These are phyloP conservation scores for Linnemannia exigua DNA, from an alignment of 192 early-diverging fungal species.

Conservation along the genomic window DNA sequence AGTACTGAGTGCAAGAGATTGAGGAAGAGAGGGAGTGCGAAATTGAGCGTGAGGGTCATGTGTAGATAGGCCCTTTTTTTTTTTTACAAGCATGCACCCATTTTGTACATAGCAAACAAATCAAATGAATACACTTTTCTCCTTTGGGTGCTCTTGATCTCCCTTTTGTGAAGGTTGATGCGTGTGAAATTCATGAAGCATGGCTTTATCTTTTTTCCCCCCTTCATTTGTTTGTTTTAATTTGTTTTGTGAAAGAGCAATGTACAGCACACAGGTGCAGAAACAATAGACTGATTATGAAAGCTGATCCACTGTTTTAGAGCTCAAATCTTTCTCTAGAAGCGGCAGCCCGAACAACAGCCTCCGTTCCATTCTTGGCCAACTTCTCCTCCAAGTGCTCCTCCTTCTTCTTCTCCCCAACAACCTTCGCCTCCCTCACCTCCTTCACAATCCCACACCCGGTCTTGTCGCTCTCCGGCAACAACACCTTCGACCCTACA, in stretches of 20 bases:
- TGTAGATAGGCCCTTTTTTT: no score
- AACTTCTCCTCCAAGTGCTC: not conserved
- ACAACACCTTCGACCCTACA: conserved; percentile 42
- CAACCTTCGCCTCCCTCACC: not conserved
- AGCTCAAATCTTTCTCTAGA: no score
- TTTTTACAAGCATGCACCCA: no score
- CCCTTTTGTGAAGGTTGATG: no score
- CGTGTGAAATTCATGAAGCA: no score
- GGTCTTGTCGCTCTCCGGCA: conserved; percentile 3
- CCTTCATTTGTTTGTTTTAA: not conserved
- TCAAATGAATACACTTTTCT: no score
- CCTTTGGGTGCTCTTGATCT: no score
- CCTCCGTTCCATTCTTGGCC: not conserved
- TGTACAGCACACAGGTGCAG: not conserved
- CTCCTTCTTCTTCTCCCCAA: not conserved
- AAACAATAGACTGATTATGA: not conserved
- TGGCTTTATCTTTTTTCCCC: not conserved
- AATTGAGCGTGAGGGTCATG: no score
- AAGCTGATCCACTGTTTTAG: no score
- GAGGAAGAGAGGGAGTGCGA: not conserved
- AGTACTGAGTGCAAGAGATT: conserved; percentile 6
- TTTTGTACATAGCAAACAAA: no score
- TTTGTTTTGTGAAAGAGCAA: not conserved
- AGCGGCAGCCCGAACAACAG: not conserved
- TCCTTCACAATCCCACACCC: conserved; percentile 26